Conservation (phyloP, 768 basidiomycete genomes). For the Suillus alpinus region DNA sequence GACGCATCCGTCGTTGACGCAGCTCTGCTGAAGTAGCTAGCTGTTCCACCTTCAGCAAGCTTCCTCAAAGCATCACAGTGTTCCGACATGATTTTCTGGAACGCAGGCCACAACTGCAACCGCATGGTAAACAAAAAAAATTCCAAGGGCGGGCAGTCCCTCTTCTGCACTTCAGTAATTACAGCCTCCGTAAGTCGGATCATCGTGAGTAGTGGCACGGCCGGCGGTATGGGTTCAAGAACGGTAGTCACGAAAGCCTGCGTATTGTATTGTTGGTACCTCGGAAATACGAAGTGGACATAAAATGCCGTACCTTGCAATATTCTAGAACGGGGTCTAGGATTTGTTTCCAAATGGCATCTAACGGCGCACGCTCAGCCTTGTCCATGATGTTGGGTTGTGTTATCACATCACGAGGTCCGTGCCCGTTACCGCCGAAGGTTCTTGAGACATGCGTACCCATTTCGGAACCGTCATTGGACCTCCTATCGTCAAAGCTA, state of each 20-base stretch:
- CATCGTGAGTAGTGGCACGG: slow-evolving; percentile 81
- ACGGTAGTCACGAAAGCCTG: slow-evolving; percentile 68
- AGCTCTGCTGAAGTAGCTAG: slow-evolving; percentile 62
- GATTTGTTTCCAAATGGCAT: slow-evolving; percentile 85
- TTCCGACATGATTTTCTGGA: slow-evolving; percentile 84
- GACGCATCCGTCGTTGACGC: slow-evolving; percentile 63
- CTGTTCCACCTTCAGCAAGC: slow-evolving; percentile 68
- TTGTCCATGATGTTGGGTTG: slow-evolving; percentile 42
- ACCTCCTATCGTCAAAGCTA: slow-evolving; percentile 39
- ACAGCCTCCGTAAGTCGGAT: slow-evolving; percentile 87
- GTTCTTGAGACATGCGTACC: slow-evolving; percentile 31
- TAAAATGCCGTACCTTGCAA: slow-evolving; percentile 53
- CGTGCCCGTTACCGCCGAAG: slow-evolving; percentile 21
- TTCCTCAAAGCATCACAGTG: slow-evolving; percentile 82
- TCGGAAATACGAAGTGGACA: neutral
- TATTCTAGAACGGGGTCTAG: slow-evolving; percentile 91
- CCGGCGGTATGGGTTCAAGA: slow-evolving; percentile 72
- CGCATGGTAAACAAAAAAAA: slow-evolving; percentile 78
- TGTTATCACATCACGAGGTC: slow-evolving; percentile 13
- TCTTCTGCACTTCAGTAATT: slow-evolving; percentile 68
- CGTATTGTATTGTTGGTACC: neutral
- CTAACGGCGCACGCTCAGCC: slow-evolving; percentile 58
- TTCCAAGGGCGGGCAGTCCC: slow-evolving; percentile 78
- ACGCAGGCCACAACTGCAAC: slow-evolving; percentile 89
- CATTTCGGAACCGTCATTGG: slow-evolving; percentile 50